phyloP scores from a whole-genome alignment of 2,329 filamentous ascomycete species.

The Alternaria arborescens region DNA sequence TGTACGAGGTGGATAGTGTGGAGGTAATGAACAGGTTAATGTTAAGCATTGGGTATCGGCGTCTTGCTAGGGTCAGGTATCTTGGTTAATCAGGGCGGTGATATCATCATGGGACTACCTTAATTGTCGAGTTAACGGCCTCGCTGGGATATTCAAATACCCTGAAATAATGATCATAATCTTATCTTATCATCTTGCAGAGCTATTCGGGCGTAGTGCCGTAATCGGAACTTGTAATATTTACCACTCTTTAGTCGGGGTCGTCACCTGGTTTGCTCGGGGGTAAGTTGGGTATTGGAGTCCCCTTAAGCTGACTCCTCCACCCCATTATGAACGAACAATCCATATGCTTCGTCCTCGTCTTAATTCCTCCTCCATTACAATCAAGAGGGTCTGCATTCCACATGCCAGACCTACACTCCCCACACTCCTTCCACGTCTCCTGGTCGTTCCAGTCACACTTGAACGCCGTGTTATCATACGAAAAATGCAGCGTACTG shows the following conservation, averaged over 20 bases:
- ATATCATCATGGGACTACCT: not conserved
- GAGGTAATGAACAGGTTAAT: not conserved
- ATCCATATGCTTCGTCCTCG: constrained; percentile 19
- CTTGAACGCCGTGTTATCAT: not conserved
- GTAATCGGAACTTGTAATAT: too few species aligned
- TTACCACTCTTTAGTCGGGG: not conserved
- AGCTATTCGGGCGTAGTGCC: not conserved
- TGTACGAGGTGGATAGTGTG: not conserved
- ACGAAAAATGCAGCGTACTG: constrained; percentile 11
- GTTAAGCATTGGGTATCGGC: not conserved
- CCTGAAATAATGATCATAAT: not conserved
- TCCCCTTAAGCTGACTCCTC: constrained; percentile 2
- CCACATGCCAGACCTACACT: constrained; percentile 26
- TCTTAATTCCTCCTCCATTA: not conserved
- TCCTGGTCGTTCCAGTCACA: constrained; percentile 28
- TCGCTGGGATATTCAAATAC: not conserved
- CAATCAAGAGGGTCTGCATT: constrained; percentile 1
- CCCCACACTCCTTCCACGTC: constrained; percentile 25
- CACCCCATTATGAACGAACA: constrained; percentile 24
- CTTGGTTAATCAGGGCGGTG: not conserved
- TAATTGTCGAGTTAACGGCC: not conserved
- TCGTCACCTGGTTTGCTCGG: not conserved
- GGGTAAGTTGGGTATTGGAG: not conserved
- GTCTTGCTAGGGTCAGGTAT: not conserved
- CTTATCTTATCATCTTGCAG: not conserved